Evolutionary conservation across 345 rosid species (phyloP), one percentile per base, ranked within the genome.

Genomic region (Eucalyptus tenuipes): DNA sequence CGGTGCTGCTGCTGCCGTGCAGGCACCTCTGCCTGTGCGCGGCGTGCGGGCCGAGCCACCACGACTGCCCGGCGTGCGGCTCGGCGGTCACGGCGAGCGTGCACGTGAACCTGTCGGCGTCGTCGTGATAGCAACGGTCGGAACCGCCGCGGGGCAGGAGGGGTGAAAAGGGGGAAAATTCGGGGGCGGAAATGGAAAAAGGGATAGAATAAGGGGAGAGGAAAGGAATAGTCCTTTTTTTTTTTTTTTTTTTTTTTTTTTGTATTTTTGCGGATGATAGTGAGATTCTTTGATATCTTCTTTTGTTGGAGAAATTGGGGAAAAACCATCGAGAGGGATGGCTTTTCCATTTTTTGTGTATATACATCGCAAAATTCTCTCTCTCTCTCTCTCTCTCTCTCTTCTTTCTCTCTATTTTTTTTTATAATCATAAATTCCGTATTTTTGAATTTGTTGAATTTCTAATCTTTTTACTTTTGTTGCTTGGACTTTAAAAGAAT

Each of bases 1-100:
- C 96, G 85, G 98, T 96, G 92, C 57, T 97, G 95, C 88, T 97
- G 90, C 88, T 96, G 90, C 98, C 99, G 59, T 97, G 99, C 92
- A 92, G 84, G 97, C 99, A 97, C 91, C 92, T 97, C 57, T 95
- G 99, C 94, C 93, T 97, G 86, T 96, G 98, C 47, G 47, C 84
- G 29, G 47, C 84, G 47, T 75, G 84, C 84, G 84, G 84, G 47
- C 84, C 84, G 29, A 75, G 84, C 84, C 47, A 75, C 84, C 84
- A 75, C 29, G 84, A 75, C 84, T 75, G 84, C 84, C 84, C 84
- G 84, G 84, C 84, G 47, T 75, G 84, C 84, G 29, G 84, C 47
- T 75, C 84, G 16, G 29, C 84, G 9, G 47, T 75, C 90, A 86
- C 96, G 82, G 88, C 92, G 61, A 96, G 99, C 92, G 97, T 98